Conservation (phyloP, 805 yeast species). For the Metschnikowia vanudenii region DNA sequence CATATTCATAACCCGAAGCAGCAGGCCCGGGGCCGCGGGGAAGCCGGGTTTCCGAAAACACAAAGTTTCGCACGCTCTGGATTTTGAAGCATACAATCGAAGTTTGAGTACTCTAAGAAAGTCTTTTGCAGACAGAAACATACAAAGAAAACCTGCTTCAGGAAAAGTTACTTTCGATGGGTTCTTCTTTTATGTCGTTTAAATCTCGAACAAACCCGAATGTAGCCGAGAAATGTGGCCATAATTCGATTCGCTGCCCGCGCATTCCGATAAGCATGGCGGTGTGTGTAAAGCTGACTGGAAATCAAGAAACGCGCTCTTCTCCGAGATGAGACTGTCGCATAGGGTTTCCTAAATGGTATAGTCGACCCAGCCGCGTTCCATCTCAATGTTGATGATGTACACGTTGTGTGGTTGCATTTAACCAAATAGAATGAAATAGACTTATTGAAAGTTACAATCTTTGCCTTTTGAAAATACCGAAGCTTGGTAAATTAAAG, state of each 20-base stretch:
- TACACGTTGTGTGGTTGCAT: too few relatives aligned
- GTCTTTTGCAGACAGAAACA: too few relatives aligned
- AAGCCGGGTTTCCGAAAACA: not conserved
- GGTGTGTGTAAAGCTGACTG: not conserved
- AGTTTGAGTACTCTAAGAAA: too few relatives aligned
- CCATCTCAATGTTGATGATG: too few relatives aligned
- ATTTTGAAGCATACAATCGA: too few relatives aligned
- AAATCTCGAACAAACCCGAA: not conserved
- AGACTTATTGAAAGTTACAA: too few relatives aligned
- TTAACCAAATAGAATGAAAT: too few relatives aligned
- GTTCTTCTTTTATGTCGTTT: too few relatives aligned
- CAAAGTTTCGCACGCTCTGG: not conserved
- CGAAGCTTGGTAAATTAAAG: too few relatives aligned
- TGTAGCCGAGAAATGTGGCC: not conserved
- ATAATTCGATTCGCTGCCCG: not conserved
- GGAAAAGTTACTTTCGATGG: too few relatives aligned
- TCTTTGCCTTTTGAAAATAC: too few relatives aligned
- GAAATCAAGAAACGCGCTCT: not conserved
- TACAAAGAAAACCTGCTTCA: too few relatives aligned
- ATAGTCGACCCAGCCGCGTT: not conserved
- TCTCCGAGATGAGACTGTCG: constrained; percentile 2
- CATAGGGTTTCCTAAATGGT: constrained; percentile 1
- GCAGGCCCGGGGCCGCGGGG: not conserved
- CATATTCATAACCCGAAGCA: not conserved
- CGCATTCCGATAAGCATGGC: not conserved